Base-by-base conservation (phyloP, 2,329 filamentous ascomycete genomes). In the Coniochaeta ligniaria region DNA sequence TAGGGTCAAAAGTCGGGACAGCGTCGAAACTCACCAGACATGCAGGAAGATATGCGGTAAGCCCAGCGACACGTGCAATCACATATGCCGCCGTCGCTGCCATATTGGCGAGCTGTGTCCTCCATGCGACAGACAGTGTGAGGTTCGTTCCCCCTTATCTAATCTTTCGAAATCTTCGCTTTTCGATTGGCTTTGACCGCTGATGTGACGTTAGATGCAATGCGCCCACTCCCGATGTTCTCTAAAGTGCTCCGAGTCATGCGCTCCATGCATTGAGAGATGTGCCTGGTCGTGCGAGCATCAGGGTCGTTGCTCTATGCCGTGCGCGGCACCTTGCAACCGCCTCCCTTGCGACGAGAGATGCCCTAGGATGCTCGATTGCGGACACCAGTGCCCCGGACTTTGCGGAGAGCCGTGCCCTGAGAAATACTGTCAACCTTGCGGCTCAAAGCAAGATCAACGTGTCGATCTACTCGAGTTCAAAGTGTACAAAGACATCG, bases 261-360 rank as follows among this genome's bases (percentile, higher is more conserved):
- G 66, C 33, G 52, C 60, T 1, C 66, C 66, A 6, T 67, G 66
- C 47, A 63, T 64, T 35, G 66, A 67, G 28, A 38, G 20, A 8
- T 66, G 64, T 26, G 47, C 60, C 6, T 66, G 63, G 61, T 58
- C 58, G 6, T 64, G 65, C 41, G 63, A 63, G 17, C 67, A 67
- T n/a, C 31, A 33, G 31, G 63, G 64, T 0, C 11, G 50, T 1
- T 83, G 79, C 59, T 71, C 70, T 0, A 77, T 85, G 76, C 83
- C 83, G 3, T 91, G 88, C 63, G 85, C 85, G 0, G 87, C 82
- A 0, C 87, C 88, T 0, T 92, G 88, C 67, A 76, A 89, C 64
- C 81, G 84, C 72, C 67, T 90, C 0, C 89, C 88, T 1, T 92
- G 88, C 68, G 81, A 80, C 1, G 70, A 78, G 64, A 76, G 87